These are phyloP conservation scores for Cordyceps tenuipes DNA, from an alignment of 2,329 filamentous ascomycete species.

Conservation along the genomic window DNA sequence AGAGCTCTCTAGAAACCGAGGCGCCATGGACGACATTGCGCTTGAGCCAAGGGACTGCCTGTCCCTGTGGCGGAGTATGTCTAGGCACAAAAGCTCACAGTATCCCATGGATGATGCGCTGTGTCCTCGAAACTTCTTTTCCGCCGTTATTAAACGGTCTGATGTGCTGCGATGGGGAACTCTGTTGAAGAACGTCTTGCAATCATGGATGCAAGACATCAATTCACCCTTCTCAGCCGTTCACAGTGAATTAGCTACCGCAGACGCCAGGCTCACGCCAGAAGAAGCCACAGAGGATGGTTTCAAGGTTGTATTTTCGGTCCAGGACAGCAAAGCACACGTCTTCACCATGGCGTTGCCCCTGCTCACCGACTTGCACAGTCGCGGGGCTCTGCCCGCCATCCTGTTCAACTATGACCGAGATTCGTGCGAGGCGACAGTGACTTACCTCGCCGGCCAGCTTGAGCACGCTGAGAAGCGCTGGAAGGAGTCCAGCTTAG, in stretches of 20 bases:
- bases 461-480: conserved; percentile 29
- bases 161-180: conserved; percentile 60
- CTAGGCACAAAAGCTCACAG: conserved; percentile 41
- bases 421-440: conserved; percentile 52
- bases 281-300: not conserved
- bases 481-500: conserved; percentile 48
- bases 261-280: not conserved
- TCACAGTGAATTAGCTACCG: conserved; percentile 34
- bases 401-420: conserved; percentile 74
- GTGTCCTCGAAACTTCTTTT: conserved; percentile 40
- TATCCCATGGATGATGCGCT: conserved; percentile 44
- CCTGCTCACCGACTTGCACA: conserved; percentile 51
- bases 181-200: conserved; percentile 49
- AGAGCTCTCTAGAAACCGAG: conserved; percentile 36
- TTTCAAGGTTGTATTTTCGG: not conserved
- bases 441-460: conserved; percentile 39
- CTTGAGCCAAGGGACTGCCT: conserved; percentile 66
- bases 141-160: conserved; percentile 50
- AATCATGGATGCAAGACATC: conserved; percentile 49
- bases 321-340: not conserved
- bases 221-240: conserved; percentile 34
- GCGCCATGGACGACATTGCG: conserved; percentile 57
- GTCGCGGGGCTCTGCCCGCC: conserved; percentile 58
- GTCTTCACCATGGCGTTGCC: conserved; percentile 30
- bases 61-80: conserved; percentile 56